Evolutionary conservation across 129 eudicot genomes (phyloP), one percentile per base, ranked within the genome.

Genomic region (Flaveria robusta): DNA sequence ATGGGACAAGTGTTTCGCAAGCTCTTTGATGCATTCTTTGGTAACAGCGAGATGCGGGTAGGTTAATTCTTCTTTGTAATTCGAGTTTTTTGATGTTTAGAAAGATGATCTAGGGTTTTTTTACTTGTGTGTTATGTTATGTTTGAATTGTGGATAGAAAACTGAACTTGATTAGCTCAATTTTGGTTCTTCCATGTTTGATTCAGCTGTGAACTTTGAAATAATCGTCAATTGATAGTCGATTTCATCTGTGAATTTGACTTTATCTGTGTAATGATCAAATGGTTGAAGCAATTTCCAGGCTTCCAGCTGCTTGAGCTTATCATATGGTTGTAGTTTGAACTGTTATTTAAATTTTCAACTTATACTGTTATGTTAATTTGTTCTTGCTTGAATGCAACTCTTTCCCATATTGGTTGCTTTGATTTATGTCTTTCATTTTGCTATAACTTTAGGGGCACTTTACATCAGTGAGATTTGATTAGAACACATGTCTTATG

Each of bases 1-100:
- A 91, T 95, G 99, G 99, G 99, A 72, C 97, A 89, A 86, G 94
- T 94, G 66, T 94, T 94, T 81, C 93, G 97, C 83, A 94, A 94
- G 85, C 89, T 94, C 23, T 94, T 94, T 69, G 99, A 94, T 78
- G 72, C 97, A 46, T 94, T 94, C 90, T 94, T 94, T 81, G 97
- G 98, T 81, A 94, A 94, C 85, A 82, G 88, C 72, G 99, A 94
- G 93, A 89, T 89, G 99, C 85, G 97, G 83, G 97, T 91, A 82
- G 70, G 11, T n/a, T 47, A 15, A 54, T 55, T 31, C 62, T 51
- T 66, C 39, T 65, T 66, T 47, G 3, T 42, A n/a, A 7, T 42
- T 26, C 3, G 2, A 14, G 7, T 34, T 27, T 64, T 20, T 60
- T 12, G 2, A 10, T 43, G 51, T 78, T 62, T 58, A 20, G 18